Conservation (phyloP, 495 filamentous ascomycete genomes). For the Talaromyces proteolyticus region DNA sequence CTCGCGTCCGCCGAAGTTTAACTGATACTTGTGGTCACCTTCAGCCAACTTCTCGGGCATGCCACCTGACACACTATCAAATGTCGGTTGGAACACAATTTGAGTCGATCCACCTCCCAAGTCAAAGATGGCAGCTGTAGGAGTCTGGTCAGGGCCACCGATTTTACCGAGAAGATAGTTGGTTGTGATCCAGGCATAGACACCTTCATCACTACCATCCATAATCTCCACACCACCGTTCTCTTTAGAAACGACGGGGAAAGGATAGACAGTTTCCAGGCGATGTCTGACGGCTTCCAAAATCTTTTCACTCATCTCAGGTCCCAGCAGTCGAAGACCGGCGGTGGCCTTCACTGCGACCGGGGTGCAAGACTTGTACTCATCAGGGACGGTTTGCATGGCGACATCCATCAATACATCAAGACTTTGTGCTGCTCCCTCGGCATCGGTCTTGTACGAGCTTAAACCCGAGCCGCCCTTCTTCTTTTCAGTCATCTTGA, state of each 20-base stretch:
- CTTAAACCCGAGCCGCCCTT: conserved; percentile 77
- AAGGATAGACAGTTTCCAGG: conserved; percentile 86
- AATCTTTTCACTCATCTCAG: conserved; percentile 77
- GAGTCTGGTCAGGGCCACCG: conserved; percentile 80
- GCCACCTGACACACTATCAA: conserved; percentile 66
- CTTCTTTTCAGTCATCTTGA: conserved; percentile 80
- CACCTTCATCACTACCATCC: conserved; percentile 92
- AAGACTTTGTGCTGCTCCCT: conserved; percentile 83
- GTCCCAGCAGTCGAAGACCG: conserved; percentile 77
- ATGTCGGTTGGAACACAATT: conserved; percentile 97
- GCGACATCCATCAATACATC: conserved; percentile 84
- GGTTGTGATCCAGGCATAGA: conserved; percentile 99
- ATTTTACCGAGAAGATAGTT: conserved; percentile 99
- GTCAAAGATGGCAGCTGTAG: conserved; percentile 92
- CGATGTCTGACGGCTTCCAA: conserved; percentile 76
- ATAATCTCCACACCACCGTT: conserved; percentile 89
- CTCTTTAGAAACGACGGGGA: conserved; percentile 81
- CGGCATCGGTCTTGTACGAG: conserved; percentile 75
- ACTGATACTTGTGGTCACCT: conserved; percentile 94
- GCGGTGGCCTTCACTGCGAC: conserved; percentile 96
- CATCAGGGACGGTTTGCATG: conserved; percentile 74
- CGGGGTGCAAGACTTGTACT: conserved; percentile 80
- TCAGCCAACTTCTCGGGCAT: conserved; percentile 83
- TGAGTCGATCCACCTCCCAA: conserved; percentile 95
- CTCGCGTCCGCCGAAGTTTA: conserved; percentile 82